Evolutionary conservation across 139 green algal genomes (phyloP).

Genomic region (Chlamydomonas applanata): DNA sequence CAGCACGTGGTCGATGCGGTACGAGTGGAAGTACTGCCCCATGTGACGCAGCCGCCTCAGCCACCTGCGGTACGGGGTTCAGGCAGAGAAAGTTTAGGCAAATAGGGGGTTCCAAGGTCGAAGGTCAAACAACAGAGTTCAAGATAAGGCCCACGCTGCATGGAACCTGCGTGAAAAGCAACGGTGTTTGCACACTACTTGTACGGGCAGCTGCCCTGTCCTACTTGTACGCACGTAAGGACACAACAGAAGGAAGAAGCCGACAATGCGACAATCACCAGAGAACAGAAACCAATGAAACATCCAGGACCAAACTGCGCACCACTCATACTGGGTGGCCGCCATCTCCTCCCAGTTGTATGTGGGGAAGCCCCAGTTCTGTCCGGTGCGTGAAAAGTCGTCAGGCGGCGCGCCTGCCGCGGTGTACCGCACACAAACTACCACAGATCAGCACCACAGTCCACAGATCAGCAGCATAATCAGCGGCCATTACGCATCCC

Average conservation of each 20-base stretch:
- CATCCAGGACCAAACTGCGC: too few species aligned
- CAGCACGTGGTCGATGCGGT: slow-evolving; percentile 97
- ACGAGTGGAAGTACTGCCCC: slow-evolving; percentile 90
- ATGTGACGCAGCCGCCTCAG: slow-evolving; percentile 71
- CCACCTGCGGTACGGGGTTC: slow-evolving; percentile 49
- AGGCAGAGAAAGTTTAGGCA: not conserved
- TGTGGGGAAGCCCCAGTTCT: slow-evolving; percentile 97
- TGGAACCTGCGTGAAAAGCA: too few species aligned
- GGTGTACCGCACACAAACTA: not conserved
- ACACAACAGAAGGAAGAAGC: too few species aligned
- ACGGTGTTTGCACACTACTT: too few species aligned
- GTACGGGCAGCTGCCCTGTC: too few species aligned
- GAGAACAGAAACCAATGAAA: too few species aligned
- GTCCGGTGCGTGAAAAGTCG: slow-evolving; percentile 67
- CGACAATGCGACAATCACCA: too few species aligned
- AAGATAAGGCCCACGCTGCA: too few species aligned
- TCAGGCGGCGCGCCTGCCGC: slow-evolving; percentile 20
- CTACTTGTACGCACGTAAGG: too few species aligned
- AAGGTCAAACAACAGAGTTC: too few species aligned
- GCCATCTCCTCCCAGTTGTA: slow-evolving; percentile 97
- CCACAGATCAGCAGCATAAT: not conserved
- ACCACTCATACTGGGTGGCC: slow-evolving; percentile 85
- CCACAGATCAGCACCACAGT: not conserved
- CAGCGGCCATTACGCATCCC: not conserved
- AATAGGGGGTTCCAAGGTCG: not conserved